These are phyloP conservation scores for Pontederia crassipes DNA, from an alignment of 176 grass and related monocot species.

Conservation along the genomic window DNA sequence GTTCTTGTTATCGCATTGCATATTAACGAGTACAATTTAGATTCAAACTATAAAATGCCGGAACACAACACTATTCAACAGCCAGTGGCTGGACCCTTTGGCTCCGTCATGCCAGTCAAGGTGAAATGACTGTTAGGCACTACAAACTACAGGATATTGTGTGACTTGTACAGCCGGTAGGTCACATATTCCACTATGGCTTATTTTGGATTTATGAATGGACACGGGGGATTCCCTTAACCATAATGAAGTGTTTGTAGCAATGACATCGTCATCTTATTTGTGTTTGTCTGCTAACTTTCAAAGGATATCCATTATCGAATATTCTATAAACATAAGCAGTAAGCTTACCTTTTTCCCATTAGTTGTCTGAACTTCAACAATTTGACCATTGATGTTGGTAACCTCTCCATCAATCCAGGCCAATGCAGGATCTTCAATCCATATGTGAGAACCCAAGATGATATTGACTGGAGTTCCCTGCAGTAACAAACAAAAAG, in stretches of 20 bases:
- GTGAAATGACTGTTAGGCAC: too few relatives aligned
- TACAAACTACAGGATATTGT: too few relatives aligned
- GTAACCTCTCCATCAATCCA: conserved; percentile 61
- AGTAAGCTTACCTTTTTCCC: conserved; percentile 29
- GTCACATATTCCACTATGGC: too few relatives aligned
- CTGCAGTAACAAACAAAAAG: conserved; percentile 1
- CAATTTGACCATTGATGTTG: conserved; percentile 12
- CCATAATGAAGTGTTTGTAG: too few relatives aligned
- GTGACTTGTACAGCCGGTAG: too few relatives aligned
- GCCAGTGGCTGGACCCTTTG: too few relatives aligned
- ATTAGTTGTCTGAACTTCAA: conserved; percentile 25
- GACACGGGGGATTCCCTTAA: too few relatives aligned
- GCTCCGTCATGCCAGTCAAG: too few relatives aligned
- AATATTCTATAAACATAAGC: background rate
- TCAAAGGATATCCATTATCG: conserved; percentile 10
- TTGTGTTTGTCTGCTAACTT: background rate
- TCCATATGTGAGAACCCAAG: conserved; percentile 45
- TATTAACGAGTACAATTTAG: background rate
- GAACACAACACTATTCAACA: too few relatives aligned
- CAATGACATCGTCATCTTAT: too few relatives aligned
- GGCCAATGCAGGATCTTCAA: conserved; percentile 36
- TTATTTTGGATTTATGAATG: too few relatives aligned
- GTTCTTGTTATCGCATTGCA: background rate
- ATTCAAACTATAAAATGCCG: background rate
- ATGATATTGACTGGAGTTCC: background rate